These are phyloP conservation scores for Sanghuangporus baumii DNA, from an alignment of 1,284 basidiomycete species.

Conservation along the genomic window DNA sequence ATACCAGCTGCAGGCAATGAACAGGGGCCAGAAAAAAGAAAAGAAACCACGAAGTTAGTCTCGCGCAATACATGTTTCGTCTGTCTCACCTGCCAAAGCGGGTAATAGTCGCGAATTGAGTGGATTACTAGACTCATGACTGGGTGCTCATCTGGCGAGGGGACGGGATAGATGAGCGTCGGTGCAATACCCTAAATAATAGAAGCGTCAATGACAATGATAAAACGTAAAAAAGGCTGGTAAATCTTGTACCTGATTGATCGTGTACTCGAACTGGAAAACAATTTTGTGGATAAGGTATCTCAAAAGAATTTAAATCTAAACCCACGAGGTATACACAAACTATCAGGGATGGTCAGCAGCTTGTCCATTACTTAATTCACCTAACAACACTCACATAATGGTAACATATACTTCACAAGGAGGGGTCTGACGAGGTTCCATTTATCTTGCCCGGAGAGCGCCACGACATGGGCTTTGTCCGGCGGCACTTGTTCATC, in stretches of 20 bases:
- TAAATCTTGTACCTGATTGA: slow-evolving; percentile 62
- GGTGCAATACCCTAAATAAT: slow-evolving; percentile 73
- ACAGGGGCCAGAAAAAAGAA: background rate
- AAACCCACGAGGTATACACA: slow-evolving; percentile 68
- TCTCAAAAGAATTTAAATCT: background rate
- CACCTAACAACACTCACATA: slow-evolving; percentile 50
- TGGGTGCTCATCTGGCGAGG: slow-evolving; percentile 50
- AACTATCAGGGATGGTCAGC: slow-evolving; percentile 36
- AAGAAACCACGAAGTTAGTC: background rate
- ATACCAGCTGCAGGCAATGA: slow-evolving; percentile 51
- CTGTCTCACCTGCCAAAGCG: slow-evolving; percentile 76
- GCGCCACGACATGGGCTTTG: slow-evolving; percentile 31
- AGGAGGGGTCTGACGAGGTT: slow-evolving; percentile 69
- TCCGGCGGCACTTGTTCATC: slow-evolving; percentile 24
- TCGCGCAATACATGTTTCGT: background rate
- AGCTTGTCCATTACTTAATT: background rate
- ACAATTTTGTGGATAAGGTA: background rate
- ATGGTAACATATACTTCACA: slow-evolving; percentile 72
- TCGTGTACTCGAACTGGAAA: slow-evolving; percentile 82
- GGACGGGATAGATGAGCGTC: slow-evolving; percentile 87
- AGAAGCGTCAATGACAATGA: background rate
- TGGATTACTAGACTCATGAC: slow-evolving; percentile 75
- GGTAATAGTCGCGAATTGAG: slow-evolving; percentile 90
- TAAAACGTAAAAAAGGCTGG: slow-evolving; percentile 18
- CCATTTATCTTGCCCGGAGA: slow-evolving; percentile 72